Evolutionary conservation across 1,139 yeast species (phyloP).

Genomic region (Taphrina populina): DNA sequence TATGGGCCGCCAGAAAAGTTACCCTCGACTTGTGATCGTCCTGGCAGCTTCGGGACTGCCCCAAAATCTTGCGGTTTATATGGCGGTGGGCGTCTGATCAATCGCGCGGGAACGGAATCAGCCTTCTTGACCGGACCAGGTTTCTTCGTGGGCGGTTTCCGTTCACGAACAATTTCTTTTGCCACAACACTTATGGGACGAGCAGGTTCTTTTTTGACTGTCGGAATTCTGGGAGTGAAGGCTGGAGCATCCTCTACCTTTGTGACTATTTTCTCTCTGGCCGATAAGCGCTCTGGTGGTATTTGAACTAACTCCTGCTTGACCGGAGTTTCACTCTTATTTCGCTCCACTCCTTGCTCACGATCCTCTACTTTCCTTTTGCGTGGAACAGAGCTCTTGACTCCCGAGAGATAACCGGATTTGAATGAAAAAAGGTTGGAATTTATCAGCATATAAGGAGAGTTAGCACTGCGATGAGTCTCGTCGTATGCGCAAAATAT

Average conservation of each 20-base stretch:
- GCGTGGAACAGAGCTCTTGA: slow-evolving; percentile 7
- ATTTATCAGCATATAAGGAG: slow-evolving; percentile 34
- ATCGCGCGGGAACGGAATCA: slow-evolving; percentile 6
- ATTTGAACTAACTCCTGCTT: slow-evolving; percentile 5
- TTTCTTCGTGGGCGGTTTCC: slow-evolving; percentile 25
- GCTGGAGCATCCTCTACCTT: slow-evolving; percentile 7
- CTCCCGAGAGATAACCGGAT: slow-evolving; percentile 24
- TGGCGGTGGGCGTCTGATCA: slow-evolving; percentile 40
- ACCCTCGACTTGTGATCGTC: slow-evolving; percentile 35
- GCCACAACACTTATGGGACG: background rate
- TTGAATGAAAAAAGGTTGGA: slow-evolving; percentile 34
- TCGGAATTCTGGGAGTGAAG: slow-evolving; percentile 19
- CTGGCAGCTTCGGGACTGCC: slow-evolving; percentile 41
- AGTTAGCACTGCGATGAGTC: slow-evolving; percentile 33
- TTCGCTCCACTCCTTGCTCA: background rate
- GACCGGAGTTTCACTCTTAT: background rate
- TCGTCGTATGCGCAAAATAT: slow-evolving; percentile 35
- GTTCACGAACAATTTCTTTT: slow-evolving; percentile 18
- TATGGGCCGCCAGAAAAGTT: slow-evolving; percentile 42
- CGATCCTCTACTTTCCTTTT: slow-evolving; percentile 19
- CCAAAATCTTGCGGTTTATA: slow-evolving; percentile 40
- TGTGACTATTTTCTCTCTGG: background rate
- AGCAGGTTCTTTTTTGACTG: background rate
- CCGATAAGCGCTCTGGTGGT: slow-evolving; percentile 2
- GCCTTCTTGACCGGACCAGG: slow-evolving; percentile 10